Evolutionary conservation across 2,329 filamentous ascomycete species (phyloP).

Genomic region (Ceratocystis colombiana): DNA sequence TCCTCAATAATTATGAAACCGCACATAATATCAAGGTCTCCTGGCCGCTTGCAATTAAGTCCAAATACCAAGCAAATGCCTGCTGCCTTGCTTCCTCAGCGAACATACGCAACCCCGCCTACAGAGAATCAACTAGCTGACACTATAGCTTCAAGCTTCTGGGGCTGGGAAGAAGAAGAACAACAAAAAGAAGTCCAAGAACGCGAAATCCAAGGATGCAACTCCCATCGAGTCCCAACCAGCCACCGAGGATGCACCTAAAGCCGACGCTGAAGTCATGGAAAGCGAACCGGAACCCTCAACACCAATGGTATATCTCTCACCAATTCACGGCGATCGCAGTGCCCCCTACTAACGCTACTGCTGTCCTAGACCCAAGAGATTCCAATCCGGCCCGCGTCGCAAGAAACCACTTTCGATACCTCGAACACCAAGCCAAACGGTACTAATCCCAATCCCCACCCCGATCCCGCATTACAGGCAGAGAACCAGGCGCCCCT

Average conservation of each 20-base stretch:
- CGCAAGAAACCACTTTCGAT: slow-evolving; percentile 28
- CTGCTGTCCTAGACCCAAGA: slow-evolving; percentile 28
- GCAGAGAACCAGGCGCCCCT: slow-evolving; percentile 65
- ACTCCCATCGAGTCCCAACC: neutral
- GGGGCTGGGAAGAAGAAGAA: slow-evolving; percentile 45
- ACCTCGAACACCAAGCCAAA: slow-evolving; percentile 31
- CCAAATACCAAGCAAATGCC: neutral
- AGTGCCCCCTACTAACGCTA: slow-evolving; percentile 35
- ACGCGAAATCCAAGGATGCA: slow-evolving; percentile 39
- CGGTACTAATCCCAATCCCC: slow-evolving; percentile 54
- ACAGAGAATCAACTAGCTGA: slow-evolving; percentile 26
- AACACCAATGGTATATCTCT: slow-evolving; percentile 17
- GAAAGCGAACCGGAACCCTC: slow-evolving; percentile 16
- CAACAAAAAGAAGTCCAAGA: slow-evolving; percentile 51
- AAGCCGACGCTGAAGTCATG: slow-evolving; percentile 31
- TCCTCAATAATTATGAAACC: neutral
- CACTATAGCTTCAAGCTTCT: slow-evolving; percentile 22
- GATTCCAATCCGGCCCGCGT: slow-evolving; percentile 20
- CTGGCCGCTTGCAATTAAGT: neutral
- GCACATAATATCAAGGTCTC: neutral
- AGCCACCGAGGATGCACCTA: slow-evolving; percentile 3
- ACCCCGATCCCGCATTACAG: slow-evolving; percentile 39
- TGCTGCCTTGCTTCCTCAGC: neutral
- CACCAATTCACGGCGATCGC: neutral
- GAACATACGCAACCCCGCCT: neutral